Evolutionary conservation across 1,284 basidiomycete species (phyloP), one percentile per base, ranked within the genome.

Genomic region (Flammula alnicola): DNA sequence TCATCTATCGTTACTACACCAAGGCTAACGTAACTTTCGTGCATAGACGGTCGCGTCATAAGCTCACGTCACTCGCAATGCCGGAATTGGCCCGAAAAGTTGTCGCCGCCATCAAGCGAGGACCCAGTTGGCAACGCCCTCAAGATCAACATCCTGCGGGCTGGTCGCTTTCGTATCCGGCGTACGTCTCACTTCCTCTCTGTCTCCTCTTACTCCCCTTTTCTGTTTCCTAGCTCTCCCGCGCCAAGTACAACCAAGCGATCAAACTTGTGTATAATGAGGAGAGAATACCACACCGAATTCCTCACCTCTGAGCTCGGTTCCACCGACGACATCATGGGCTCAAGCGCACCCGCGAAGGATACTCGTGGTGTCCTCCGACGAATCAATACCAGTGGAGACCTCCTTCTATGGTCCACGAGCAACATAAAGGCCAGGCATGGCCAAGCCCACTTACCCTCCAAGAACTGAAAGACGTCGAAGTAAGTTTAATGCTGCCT

Each of bases 241-340:
- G 39, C 3, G 39, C 39, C 39, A 41, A 41, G 12, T 41, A 41
- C 23, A 41, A 41, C 16, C 39, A 41, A 27, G 39, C 39, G 8
- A 26, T 41, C 25, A 41, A 41, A 29, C 39, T 41, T 6, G 17
- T 16, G 17, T 41, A 41, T 16, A 27, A 25, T 26, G 39, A 41
- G 39, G 26, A 12, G 22, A 26, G 23, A 41, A 41, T 26, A 41
- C 39, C 39, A 41, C 39, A 27, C 39, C 3, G 39, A 41, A 17
- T 25, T 41, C 39, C 9, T 41, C 23, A 41, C 39, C 7, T 41
- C 39, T 14, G 39, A 41, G 16, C 26, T 41, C 27, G 39, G 39
- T 7, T 16, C 26, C 12, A 41, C 39, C 8, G 39, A 41, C 39
- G 39, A 41, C 39, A 41, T 41, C 39, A 41, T 41, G 39, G 39